Base-by-base conservation (phyloP, 2,329 filamentous ascomycete species). In the Chlorencoelia australis region DNA sequence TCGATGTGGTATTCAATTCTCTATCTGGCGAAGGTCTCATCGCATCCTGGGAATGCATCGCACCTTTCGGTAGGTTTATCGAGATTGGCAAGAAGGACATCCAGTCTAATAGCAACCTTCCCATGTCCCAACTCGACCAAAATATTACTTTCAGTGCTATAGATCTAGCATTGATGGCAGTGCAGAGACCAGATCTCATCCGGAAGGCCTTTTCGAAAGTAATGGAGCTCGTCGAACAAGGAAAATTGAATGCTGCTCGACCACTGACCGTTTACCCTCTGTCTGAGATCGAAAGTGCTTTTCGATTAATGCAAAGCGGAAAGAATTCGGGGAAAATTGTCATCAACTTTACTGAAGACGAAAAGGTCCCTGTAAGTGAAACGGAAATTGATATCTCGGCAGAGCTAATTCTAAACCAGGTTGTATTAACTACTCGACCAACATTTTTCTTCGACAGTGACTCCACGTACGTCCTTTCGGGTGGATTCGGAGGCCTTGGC, bases 301-400 rank as follows among this genome's bases (percentile, higher is more conserved):
- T 48, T 13, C 33, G 42, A n/a, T 35, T 36, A 4, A 32, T 50
- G 16, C 46, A 50, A 30, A 28, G 30, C 13, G 46, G 47, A 4
- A 42, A 40, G 25, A 29, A 35, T 20, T 34, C 41, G 10, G 47
- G 47, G 2, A 46, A 47, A 30, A 26, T 44, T 14, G 40, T 43
- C 34, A 36, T 37, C 3, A 57, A 63, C n/a, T 64, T 64, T 4
- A 46, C 55, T 10, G 47, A 57, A 4, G 53, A 55, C 3, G 61
- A 67, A 17, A 47, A 65, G 14, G 62, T 71, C 38, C n/a, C 58
- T 50, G 55, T 57, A 46, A 17, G 48, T 44, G n/a, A n/a, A n/a
- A n/a, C n/a, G n/a, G n/a, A n/a, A n/a, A n/a, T n/a, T n/a, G n/a
- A n/a, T n/a, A 24, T 20, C 40, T 41, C 10, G 35, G 57, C 4